Evolutionary conservation across 306 rosid species (phyloP).

Genomic region (Begonia fuchsioides): DNA sequence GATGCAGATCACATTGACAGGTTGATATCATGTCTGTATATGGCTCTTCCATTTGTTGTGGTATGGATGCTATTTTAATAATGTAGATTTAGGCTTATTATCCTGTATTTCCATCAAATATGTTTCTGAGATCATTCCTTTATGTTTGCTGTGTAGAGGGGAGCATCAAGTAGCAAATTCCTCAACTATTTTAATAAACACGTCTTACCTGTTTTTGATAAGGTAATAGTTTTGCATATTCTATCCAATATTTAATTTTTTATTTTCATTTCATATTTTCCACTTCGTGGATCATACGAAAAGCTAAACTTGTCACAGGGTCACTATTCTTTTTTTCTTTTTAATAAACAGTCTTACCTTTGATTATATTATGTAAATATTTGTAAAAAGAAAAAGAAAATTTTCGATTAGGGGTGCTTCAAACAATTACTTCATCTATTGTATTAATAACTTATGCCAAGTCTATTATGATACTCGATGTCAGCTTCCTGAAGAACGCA

Average conservation of each 20-base stretch:
- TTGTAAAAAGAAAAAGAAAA: no score
- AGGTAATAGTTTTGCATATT: slow-evolving; percentile 36
- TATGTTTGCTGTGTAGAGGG: slow-evolving; percentile 36
- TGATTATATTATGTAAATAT: no score
- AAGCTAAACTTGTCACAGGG: no score
- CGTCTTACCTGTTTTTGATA: slow-evolving; percentile 78
- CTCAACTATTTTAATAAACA: slow-evolving; percentile 65
- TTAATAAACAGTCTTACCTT: no score
- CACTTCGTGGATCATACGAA: no score
- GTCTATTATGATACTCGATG: slow-evolving; percentile 4
- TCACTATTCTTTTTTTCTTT: no score
- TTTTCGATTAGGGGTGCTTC: no score
- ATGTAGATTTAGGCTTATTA: background rate
- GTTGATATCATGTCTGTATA: slow-evolving; percentile 79
- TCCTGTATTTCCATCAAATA: background rate
- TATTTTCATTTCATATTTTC: no score
- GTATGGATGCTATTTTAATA: slow-evolving; percentile 20
- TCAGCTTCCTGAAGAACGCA: slow-evolving; percentile 90
- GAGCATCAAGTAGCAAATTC: slow-evolving; percentile 90
- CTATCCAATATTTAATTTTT: no score
- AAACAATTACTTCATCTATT: background rate
- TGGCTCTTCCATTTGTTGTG: slow-evolving; percentile 95
- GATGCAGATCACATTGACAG: slow-evolving; percentile 88
- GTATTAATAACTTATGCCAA: background rate
- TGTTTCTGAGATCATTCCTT: slow-evolving; percentile 5